Evolutionary conservation across 257 asterid genomes (phyloP).

Genomic region (Ligustrum vulgare): DNA sequence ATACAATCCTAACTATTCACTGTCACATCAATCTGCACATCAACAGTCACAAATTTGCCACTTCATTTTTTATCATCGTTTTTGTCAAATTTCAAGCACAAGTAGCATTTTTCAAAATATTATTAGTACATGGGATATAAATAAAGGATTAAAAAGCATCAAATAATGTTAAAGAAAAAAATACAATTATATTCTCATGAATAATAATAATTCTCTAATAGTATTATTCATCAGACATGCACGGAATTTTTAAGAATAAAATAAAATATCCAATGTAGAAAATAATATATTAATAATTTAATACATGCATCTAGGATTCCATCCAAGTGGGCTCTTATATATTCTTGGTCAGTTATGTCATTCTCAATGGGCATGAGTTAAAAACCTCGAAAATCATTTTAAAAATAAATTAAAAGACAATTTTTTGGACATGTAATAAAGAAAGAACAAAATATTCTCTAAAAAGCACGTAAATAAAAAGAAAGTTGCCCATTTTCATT

Average conservation of each 20-base stretch:
- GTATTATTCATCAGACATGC: neutral
- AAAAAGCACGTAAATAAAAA: neutral
- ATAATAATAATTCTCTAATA: no score
- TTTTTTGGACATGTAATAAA: neutral
- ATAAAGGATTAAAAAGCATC: neutral
- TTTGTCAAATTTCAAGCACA: no score
- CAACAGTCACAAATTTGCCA: no score
- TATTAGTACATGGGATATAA: no score
- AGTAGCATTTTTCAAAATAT: no score
- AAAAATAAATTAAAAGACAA: neutral
- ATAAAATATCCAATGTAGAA: neutral
- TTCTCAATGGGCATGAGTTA: slow-evolving; percentile 16
- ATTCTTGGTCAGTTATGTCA: slow-evolving; percentile 12
- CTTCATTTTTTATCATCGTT: no score
- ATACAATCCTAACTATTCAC: no score
- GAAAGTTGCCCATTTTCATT: neutral
- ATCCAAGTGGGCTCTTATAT: slow-evolving; percentile 25
- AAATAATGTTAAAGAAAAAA: neutral
- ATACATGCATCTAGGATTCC: slow-evolving; percentile 27
- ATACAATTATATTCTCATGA: no score
- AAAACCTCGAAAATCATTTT: neutral
- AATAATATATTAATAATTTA: no score
- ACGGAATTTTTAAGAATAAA: neutral
- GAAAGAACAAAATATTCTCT: neutral
- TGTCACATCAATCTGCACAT: no score